Conservation (phyloP, 306 rosid genomes). For the Vigna radiata region DNA sequence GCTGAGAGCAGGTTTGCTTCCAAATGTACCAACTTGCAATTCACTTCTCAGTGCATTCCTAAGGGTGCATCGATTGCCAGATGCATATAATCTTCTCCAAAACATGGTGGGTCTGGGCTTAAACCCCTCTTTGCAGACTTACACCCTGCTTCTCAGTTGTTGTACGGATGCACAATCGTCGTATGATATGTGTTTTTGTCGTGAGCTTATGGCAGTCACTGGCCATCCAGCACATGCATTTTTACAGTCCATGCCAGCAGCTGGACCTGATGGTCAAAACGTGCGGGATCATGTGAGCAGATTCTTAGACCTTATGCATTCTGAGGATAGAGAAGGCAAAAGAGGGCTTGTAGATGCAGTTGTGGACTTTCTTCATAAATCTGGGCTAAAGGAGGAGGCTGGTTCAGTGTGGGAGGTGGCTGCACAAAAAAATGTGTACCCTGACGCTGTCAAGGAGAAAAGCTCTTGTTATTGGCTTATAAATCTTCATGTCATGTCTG, state of each 20-base stretch:
- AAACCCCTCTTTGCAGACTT: slow-evolving; percentile 87
- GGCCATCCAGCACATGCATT: slow-evolving; percentile 94
- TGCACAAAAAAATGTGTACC: slow-evolving; percentile 81
- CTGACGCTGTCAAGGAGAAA: slow-evolving; percentile 85
- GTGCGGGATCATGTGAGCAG: slow-evolving; percentile 77
- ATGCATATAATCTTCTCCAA: slow-evolving; percentile 78
- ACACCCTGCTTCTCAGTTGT: slow-evolving; percentile 90
- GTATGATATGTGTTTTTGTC: slow-evolving; percentile 72
- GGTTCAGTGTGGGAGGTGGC: slow-evolving; percentile 98
- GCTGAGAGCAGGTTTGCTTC: slow-evolving; percentile 82
- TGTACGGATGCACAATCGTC: slow-evolving; percentile 83
- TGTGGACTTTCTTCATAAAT: slow-evolving; percentile 94
- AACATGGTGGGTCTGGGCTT: slow-evolving; percentile 78
- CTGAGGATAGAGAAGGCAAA: slow-evolving; percentile 94
- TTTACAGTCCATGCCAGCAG: slow-evolving; percentile 78
- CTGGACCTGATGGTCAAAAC: slow-evolving; percentile 90
- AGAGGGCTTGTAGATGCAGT: slow-evolving; percentile 98
- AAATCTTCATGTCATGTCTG: slow-evolving; percentile 96
- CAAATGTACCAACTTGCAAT: slow-evolving; percentile 93
- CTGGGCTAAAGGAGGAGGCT: slow-evolving; percentile 98
- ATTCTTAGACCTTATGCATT: slow-evolving; percentile 87
- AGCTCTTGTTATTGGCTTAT: slow-evolving; percentile 91
- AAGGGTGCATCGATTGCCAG: slow-evolving; percentile 72
- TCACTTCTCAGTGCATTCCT: slow-evolving; percentile 93
- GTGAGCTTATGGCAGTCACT: slow-evolving; percentile 77